These are phyloP conservation scores for Mortierella sp. DNA, from an alignment of 371 early-diverging fungal genomes.

Conservation along the genomic window DNA sequence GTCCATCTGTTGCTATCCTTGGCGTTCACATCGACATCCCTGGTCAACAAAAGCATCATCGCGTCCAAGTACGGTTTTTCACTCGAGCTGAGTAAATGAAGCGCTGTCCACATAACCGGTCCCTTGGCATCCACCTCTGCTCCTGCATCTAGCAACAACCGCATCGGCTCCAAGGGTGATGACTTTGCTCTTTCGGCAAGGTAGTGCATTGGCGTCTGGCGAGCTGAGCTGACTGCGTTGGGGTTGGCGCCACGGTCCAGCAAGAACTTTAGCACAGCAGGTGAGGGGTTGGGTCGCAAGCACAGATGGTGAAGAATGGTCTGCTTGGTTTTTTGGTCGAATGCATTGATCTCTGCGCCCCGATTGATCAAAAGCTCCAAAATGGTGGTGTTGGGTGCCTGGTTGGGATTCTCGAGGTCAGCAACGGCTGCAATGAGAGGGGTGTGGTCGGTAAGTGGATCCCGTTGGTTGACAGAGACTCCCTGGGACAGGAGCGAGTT, in stretches of 20 bases:
- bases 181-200: conserved; percentile 47
- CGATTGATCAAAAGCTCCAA: conserved; percentile 53
- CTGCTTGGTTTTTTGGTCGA: conserved; percentile 52
- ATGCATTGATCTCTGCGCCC: conserved; percentile 56
- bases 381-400: conserved; percentile 35
- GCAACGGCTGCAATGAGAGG: conserved; percentile 63
- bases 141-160: conserved; percentile 62
- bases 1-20: conserved; percentile 85
- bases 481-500: conserved; percentile 45
- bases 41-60: conserved; percentile 62
- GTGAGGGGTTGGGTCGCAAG: conserved; percentile 44
- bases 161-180: conserved; percentile 51
- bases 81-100: conserved; percentile 60
- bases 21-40: conserved; percentile 66
- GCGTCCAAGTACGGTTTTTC: conserved; percentile 59
- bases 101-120: conserved; percentile 60
- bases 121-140: conserved; percentile 62
- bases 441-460: conserved; percentile 66
- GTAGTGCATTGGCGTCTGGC: conserved; percentile 51
- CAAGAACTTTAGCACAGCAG: conserved; percentile 45
- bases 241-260: conserved; percentile 55
- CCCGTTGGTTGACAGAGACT: conserved; percentile 61
- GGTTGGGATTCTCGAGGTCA: conserved; percentile 56
- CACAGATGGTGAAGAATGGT: conserved; percentile 53
- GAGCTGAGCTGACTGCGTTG: conserved; percentile 51